Conservation (phyloP, 73 alveolate species). For the Durusdinium trenchii region DNA sequence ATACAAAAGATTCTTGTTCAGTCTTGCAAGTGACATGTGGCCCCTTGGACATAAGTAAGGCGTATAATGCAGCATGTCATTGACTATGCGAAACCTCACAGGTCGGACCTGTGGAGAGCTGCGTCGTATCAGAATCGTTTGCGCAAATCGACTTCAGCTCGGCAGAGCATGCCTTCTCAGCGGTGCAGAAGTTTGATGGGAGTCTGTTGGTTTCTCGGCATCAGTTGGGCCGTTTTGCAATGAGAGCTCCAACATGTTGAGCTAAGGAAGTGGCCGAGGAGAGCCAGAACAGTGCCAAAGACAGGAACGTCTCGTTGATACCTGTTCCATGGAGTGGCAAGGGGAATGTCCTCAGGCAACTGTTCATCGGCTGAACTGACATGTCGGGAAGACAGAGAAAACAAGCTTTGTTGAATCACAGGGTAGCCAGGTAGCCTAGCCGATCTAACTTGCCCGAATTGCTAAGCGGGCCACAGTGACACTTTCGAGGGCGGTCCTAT, state of each 20-base stretch:
- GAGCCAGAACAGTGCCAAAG: not conserved
- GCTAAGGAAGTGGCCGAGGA: conserved; percentile 10
- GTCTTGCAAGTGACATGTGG: not conserved
- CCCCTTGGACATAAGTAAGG: not conserved
- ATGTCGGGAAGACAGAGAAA: not conserved
- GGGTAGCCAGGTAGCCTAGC: not conserved
- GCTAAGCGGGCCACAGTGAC: not conserved
- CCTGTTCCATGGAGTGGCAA: conserved; percentile 54
- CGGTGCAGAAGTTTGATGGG: conserved; percentile 63
- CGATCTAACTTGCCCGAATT: not conserved
- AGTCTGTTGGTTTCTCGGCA: conserved; percentile 18
- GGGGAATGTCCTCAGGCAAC: conserved; percentile 33
- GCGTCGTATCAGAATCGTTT: not conserved
- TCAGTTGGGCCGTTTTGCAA: not conserved
- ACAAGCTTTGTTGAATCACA: not conserved
- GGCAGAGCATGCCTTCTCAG: conserved; percentile 20
- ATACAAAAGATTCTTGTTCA: not conserved
- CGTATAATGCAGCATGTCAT: not conserved
- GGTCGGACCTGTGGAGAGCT: conserved; percentile 83
- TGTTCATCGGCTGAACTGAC: conserved; percentile 8
- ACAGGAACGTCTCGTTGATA: not conserved
- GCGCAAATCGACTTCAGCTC: conserved; percentile 49
- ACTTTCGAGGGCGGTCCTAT: no score
- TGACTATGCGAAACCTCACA: not conserved
- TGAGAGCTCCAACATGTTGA: not conserved